Conservation (phyloP, 108 stramenopile species). For the Fragilaria crotonensis region DNA sequence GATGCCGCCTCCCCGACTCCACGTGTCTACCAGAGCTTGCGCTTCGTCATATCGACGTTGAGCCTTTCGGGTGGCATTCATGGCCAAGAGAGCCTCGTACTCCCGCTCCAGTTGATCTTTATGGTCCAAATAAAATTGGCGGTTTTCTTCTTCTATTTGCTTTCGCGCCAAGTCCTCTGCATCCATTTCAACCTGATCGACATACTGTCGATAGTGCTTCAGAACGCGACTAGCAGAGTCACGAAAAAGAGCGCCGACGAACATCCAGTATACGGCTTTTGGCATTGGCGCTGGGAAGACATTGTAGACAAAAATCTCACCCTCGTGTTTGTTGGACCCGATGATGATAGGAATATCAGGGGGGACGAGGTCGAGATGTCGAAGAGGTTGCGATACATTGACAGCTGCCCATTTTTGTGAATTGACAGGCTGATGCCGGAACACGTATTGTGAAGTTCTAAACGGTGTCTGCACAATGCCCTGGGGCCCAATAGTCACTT, state of each 20-base stretch:
- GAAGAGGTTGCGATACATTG: constrained; percentile 67
- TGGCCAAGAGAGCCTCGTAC: constrained; percentile 28
- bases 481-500: not conserved
- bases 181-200: constrained; percentile 42
- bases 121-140: constrained; percentile 44
- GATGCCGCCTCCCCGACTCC: constrained; percentile 27
- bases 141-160: constrained; percentile 47
- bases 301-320: constrained; percentile 78
- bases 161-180: constrained; percentile 40
- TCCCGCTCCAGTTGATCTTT: constrained; percentile 41
- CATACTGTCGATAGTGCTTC: constrained; percentile 47
- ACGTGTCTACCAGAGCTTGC: constrained; percentile 23
- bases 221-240: constrained; percentile 53
- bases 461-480: not conserved
- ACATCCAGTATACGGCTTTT: constrained; percentile 77
- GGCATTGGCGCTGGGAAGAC: constrained; percentile 78
- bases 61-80: constrained; percentile 16
- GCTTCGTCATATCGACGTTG: constrained; percentile 11
- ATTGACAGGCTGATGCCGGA: too few relatives aligned
- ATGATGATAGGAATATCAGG: constrained; percentile 69
- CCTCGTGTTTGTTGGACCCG: constrained; percentile 71
- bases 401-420: constrained; percentile 48
- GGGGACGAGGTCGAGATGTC: constrained; percentile 38
- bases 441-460: too few relatives aligned
- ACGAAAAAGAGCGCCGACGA: constrained; percentile 73